Conservation (phyloP, 345 rosid species). For the Moringa oleifera region DNA sequence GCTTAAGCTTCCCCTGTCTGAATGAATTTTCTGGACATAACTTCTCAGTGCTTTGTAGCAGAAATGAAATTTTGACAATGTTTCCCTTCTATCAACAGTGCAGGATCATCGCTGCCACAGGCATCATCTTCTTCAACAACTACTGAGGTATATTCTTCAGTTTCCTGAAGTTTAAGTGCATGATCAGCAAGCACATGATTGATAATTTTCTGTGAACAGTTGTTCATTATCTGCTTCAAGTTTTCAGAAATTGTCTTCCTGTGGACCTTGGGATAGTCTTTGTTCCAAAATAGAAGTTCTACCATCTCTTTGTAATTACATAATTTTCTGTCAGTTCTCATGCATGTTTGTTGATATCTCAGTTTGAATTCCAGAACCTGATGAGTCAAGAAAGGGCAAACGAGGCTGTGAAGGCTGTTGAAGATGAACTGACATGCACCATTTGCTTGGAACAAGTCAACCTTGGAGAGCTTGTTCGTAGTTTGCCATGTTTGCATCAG, state of each 20-base stretch:
- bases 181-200: not conserved
- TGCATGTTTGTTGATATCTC: not conserved
- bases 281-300: no score
- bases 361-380: not conserved
- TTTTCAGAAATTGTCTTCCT: no score
- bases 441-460: slow-evolving; percentile 71
- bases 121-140: slow-evolving; percentile 37
- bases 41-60: no score
- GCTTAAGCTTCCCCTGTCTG: no score
- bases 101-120: slow-evolving; percentile 29
- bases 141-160: slow-evolving; percentile 37
- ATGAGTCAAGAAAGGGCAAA: slow-evolving; percentile 41
- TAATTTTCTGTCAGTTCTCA: slow-evolving; percentile 2
- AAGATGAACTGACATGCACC: slow-evolving; percentile 62
- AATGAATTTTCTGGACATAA: no score
- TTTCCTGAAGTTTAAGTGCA: not conserved
- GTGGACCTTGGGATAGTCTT: no score
- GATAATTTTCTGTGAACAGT: no score
- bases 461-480: slow-evolving; percentile 58
- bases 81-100: slow-evolving; percentile 20
- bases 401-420: slow-evolving; percentile 29
- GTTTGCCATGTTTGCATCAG: slow-evolving; percentile 78
- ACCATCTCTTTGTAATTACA: no score
- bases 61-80: not conserved
- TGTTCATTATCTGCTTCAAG: no score